Base-by-base conservation (phyloP, 2,329 filamentous ascomycete species). In the Phialemonium atrogriseum region DNA sequence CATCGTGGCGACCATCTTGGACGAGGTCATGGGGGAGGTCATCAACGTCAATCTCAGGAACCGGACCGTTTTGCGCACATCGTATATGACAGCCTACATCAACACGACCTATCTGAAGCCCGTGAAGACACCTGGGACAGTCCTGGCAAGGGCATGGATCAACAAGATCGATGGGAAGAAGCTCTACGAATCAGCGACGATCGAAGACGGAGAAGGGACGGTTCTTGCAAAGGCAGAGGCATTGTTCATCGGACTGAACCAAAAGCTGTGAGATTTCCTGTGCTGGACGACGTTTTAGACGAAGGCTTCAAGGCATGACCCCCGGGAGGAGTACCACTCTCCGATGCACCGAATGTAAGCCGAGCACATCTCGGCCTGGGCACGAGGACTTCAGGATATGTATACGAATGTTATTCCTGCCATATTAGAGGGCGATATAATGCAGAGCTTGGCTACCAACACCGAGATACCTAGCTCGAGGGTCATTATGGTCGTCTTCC, bases 21-120 rank as follows among this genome's bases (percentile, higher is more conserved):
- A 80, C 44, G 75, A 80, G 46, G 52, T 58, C 5, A 66, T 70
- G 47, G 71, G 73, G 1, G 54, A 66, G 5, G 39, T 75, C 12
- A 53, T 72, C 8, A 55, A 55, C 3, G 43, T 63, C 17, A 70
- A 70, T 38, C 39, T 39, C 21, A 11, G 14, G 16, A 20, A 43
- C 21, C 33, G 39, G 10, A 32, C 32, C 13, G 33, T 49, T 6
- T 36, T 42, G 5, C 24, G 37, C 4, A 27, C 45, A 5, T 47
- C 49, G 11, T 51, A 57, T 11, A 59, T 69, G 46, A 74, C 70
- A 9, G 69, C 59, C 5, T 68, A 70, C 46, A 48, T 80, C 31
- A 75, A 75, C 32, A 65, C 70, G 3, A 61, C 51, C 12, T 80
- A 73, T 43, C 43, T 66, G 33, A 60, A 49, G 38, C 73, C 74